Conservation (phyloP, 345 rosid species). For the Acer negundo region DNA sequence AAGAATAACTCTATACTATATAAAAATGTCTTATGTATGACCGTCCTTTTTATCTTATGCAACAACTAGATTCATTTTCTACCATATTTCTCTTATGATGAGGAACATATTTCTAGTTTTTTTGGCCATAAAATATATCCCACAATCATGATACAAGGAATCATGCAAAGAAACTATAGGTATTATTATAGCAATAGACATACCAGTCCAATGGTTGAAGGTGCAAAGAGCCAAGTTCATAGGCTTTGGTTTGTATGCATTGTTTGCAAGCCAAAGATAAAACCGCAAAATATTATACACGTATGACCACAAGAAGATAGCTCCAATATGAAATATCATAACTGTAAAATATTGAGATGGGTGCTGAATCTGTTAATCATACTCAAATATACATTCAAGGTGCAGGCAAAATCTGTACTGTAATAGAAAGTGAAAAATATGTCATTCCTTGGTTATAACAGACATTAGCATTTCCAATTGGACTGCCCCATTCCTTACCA, state of each 20-base stretch:
- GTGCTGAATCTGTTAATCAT: background rate
- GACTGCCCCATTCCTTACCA: constrained; percentile 31
- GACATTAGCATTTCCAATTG: constrained; percentile 28
- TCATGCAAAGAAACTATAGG: background rate
- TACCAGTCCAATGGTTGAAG: constrained; percentile 32
- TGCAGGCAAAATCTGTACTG: constrained; percentile 25
- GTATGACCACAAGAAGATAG: constrained; percentile 51
- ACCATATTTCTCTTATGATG: too few relatives aligned
- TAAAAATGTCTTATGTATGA: background rate
- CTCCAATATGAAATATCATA: constrained; percentile 38
- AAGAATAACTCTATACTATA: background rate
- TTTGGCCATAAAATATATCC: background rate
- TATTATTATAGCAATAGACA: background rate
- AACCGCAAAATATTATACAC: constrained; percentile 38
- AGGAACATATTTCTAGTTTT: background rate
- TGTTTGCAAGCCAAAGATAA: too few relatives aligned
- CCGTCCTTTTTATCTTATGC: background rate
- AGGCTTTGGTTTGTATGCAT: too few relatives aligned
- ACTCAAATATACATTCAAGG: background rate
- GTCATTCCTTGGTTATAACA: constrained; percentile 31
- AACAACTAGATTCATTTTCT: background rate
- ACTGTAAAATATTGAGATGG: constrained; percentile 1
- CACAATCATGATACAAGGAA: background rate
- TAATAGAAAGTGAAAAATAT: constrained; percentile 43
- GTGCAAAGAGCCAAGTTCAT: constrained; percentile 20